Conservation (phyloP, 352 stramenopile genomes). For the Elongisporangium prolatum region DNA sequence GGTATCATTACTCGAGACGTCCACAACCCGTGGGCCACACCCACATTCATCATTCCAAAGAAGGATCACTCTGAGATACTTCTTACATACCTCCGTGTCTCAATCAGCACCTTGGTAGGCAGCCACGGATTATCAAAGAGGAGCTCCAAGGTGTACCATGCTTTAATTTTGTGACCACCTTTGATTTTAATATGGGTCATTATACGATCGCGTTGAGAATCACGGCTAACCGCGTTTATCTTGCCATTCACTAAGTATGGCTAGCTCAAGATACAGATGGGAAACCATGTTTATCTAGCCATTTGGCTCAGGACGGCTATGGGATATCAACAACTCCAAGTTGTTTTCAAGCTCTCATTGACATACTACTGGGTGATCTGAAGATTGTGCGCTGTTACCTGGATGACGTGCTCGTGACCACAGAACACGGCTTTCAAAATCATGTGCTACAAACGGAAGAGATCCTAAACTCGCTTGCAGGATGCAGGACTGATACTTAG, state of each 20-base stretch:
- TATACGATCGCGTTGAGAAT: constrained; percentile 7
- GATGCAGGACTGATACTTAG: constrained; percentile 3
- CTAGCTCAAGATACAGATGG: constrained; percentile 2
- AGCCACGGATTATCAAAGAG: not conserved
- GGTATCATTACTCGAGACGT: not conserved
- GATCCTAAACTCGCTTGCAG: not conserved
- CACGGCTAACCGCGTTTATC: constrained; percentile 2
- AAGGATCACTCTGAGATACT: not conserved
- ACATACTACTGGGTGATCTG: constrained; percentile 4
- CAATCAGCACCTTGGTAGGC: not conserved
- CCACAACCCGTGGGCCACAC: not conserved
- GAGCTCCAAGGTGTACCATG: not conserved
- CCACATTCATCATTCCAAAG: constrained; percentile 7
- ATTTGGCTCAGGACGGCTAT: no score
- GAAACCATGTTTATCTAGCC: no score
- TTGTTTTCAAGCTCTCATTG: constrained; percentile 4
- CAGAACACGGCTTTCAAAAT: constrained; percentile 5
- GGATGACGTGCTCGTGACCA: constrained; percentile 2
- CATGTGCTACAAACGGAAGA: constrained; percentile 1
- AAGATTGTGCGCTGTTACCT: constrained; percentile 4
- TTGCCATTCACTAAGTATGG: constrained; percentile 6
- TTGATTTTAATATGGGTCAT: constrained; percentile 10
- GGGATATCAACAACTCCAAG: not conserved
- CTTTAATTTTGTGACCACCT: constrained; percentile 1
- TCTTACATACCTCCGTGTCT: constrained; percentile 3